Conservation (phyloP, 75 land plant species). For the Pseudotsuga menziesii region DNA sequence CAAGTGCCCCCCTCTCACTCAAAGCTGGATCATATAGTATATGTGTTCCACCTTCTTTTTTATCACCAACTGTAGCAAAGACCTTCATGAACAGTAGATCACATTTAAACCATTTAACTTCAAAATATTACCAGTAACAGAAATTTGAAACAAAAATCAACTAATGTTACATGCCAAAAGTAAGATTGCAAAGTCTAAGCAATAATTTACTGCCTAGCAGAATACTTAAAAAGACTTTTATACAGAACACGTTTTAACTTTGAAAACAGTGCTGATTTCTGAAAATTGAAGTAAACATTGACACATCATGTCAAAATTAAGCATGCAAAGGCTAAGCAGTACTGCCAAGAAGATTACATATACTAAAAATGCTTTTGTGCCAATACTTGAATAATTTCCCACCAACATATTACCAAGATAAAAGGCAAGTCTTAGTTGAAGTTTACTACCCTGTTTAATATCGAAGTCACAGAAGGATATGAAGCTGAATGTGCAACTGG, state of each 20-base stretch:
- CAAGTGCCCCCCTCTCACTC: conserved; percentile 96
- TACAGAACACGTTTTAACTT: too few relatives aligned
- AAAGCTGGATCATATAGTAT: conserved; percentile 86
- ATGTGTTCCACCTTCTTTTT: conserved; percentile 88
- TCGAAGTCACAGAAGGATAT: too few relatives aligned
- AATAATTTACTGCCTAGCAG: background rate
- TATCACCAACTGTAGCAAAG: conserved; percentile 92
- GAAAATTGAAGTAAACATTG: background rate
- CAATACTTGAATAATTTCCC: background rate
- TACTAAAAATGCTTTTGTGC: background rate
- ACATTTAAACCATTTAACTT: background rate
- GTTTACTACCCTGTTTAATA: background rate
- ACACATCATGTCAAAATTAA: background rate
- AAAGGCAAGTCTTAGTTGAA: background rate
- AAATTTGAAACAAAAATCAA: conserved; percentile 5
- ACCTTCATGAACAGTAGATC: conserved; percentile 34
- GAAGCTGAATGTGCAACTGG: too few relatives aligned
- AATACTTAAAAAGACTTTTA: too few relatives aligned
- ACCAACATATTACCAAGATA: background rate
- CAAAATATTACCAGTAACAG: background rate
- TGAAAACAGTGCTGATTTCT: too few relatives aligned
- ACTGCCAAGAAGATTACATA: background rate
- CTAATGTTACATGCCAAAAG: background rate
- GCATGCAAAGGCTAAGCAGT: background rate
- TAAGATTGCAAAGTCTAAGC: background rate